Percentiles rank a stretch among this genome's conserved stretches.
Conservation (phyloP, 2,329 filamentous ascomycete species). For the Fusarium sp. region DNA sequence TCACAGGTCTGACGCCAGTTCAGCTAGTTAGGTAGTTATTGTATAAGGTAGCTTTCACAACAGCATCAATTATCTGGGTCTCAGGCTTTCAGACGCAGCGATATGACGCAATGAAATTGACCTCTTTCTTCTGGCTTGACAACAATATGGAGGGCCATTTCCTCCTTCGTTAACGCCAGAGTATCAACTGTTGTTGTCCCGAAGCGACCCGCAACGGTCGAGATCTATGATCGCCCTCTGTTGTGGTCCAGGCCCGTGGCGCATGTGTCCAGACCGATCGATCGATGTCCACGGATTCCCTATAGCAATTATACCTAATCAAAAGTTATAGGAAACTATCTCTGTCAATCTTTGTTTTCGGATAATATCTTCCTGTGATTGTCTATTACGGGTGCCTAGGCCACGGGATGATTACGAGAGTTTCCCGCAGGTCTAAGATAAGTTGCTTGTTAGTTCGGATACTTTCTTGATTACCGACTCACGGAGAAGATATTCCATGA, state of each 20-base stretch:
- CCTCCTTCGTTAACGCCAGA: conserved; percentile 8
- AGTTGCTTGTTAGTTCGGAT: not conserved
- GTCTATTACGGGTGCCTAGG: not conserved
- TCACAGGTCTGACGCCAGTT: not conserved
- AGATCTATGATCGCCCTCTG: conserved; percentile 15
- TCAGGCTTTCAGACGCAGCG: not conserved
- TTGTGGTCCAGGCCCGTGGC: conserved; percentile 40
- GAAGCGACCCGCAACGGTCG: conserved; percentile 32
- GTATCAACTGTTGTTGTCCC: not conserved
- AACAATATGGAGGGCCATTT: not conserved
- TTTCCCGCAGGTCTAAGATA: not conserved
- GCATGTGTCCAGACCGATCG: conserved; percentile 40
- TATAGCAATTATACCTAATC: not conserved
- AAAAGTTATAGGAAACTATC: not conserved
- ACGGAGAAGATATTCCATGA: not conserved
- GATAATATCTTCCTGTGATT: conserved; percentile 4
- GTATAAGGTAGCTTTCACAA: not conserved
- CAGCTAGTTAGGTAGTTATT: not conserved
- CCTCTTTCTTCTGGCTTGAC: not conserved
- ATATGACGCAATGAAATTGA: not conserved
- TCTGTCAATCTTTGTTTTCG: conserved; percentile 21
- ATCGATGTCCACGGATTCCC: conserved; percentile 7
- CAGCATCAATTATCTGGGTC: not conserved
- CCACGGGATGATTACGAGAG: not conserved
- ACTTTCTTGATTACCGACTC: not conserved